These are phyloP conservation scores for Aphanocladium album DNA, from an alignment of 2,329 filamentous ascomycete genomes.

Conservation along the genomic window DNA sequence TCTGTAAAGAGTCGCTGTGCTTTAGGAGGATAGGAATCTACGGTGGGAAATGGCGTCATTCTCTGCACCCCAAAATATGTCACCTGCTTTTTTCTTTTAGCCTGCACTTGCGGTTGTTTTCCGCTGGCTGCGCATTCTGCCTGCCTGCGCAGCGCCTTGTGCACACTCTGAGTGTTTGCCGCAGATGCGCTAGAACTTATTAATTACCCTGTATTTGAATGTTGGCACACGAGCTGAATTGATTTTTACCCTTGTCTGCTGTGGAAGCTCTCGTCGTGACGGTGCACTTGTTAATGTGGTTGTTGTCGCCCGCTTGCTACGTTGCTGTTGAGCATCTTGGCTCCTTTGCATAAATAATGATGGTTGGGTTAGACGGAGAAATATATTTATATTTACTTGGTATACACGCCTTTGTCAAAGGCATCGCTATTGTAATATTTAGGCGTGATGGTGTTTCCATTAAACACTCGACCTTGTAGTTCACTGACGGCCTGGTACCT, in stretches of 20 bases:
- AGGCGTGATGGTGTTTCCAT: slow-evolving; percentile 77
- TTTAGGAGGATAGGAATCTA: slow-evolving; percentile 20
- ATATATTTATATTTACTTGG: slow-evolving; percentile 1
- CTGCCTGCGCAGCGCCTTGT: not conserved
- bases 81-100: slow-evolving; percentile 25
- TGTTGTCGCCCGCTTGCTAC: no score
- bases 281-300: no score
- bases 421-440: slow-evolving; percentile 76
- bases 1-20: slow-evolving; percentile 36
- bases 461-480: slow-evolving; percentile 81
- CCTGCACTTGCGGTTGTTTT: slow-evolving; percentile 29
- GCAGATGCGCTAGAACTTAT: slow-evolving; percentile 38
- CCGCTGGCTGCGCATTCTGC: not conserved
- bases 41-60: slow-evolving; percentile 32
- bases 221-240: slow-evolving; percentile 14
- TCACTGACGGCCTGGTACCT: slow-evolving; percentile 75
- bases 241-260: not conserved
- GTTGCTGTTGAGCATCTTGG: no score
- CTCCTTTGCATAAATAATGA: no score
- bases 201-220: slow-evolving; percentile 37
- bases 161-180: slow-evolving; percentile 12
- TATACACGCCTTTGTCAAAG: slow-evolving; percentile 66
- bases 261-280: no score
- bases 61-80: slow-evolving; percentile 28
- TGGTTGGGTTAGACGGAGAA: not conserved